A percentile compares a stretch with the other conserved stretches of the same genome.
These are phyloP conservation scores for Aspergillus cejpii DNA, from an alignment of 2,329 filamentous ascomycete genomes.

Conservation along the genomic window DNA sequence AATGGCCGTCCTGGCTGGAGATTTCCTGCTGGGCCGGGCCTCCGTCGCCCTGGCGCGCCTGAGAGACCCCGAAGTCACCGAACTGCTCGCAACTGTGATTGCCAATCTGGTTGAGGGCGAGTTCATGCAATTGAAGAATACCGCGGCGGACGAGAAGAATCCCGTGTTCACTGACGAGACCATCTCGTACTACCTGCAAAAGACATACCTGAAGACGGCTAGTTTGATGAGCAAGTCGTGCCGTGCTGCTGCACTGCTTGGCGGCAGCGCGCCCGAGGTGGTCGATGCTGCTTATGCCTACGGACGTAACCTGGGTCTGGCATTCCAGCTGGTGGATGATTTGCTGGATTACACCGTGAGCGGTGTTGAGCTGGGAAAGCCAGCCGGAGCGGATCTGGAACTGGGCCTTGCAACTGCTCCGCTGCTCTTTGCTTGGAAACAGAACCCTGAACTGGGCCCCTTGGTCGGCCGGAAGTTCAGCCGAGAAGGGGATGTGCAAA, in stretches of 20 bases:
- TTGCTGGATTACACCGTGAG: slow-evolving; percentile 94
- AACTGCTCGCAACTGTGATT: slow-evolving; percentile 91
- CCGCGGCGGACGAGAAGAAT: slow-evolving; percentile 74
- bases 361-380: slow-evolving; percentile 82
- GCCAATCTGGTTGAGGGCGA: slow-evolving; percentile 97
- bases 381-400: slow-evolving; percentile 87
- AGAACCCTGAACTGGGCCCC: slow-evolving; percentile 72
- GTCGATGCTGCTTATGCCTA: slow-evolving; percentile 90
- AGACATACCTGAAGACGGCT: slow-evolving; percentile 96
- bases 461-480: slow-evolving; percentile 89
- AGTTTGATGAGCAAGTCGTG: slow-evolving; percentile 95
- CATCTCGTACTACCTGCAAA: slow-evolving; percentile 88
- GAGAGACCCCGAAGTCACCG: slow-evolving; percentile 87
- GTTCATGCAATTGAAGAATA: slow-evolving; percentile 99
- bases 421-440: slow-evolving; percentile 90
- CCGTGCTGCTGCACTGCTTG: slow-evolving; percentile 78
- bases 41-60: slow-evolving; percentile 88
- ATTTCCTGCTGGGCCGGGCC: slow-evolving; percentile 86
- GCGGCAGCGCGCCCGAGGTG: slow-evolving; percentile 66
- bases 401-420: slow-evolving; percentile 90
- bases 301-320: slow-evolving; percentile 85
- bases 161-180: slow-evolving; percentile 84
- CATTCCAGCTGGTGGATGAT: slow-evolving; percentile 96
- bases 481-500: slow-evolving; percentile 72
- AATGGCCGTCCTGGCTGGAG: slow-evolving; percentile 96